phyloP scores from a whole-genome alignment of 2,329 filamentous ascomycete species.

The Phialophora verrucosa region DNA sequence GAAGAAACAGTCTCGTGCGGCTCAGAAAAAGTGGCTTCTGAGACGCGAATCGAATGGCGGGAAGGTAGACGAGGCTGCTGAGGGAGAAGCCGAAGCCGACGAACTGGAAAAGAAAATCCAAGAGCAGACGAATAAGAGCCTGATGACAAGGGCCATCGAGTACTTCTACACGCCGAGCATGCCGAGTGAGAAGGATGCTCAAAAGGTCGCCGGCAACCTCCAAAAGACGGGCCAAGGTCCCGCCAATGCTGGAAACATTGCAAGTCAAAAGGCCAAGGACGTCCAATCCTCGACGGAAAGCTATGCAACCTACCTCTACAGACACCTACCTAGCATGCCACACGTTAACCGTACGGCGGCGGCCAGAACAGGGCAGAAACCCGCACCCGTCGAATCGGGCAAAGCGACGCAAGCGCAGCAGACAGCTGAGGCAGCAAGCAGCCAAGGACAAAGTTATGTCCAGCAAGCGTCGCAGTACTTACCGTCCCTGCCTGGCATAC shows the following conservation, averaged over 20 bases:
- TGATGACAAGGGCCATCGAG: slow-evolving; percentile 38
- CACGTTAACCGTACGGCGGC: slow-evolving; percentile 25
- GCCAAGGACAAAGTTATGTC: slow-evolving; percentile 34
- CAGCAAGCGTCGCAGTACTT: slow-evolving; percentile 37
- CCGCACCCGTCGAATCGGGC: slow-evolving; percentile 21
- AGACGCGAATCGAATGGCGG: slow-evolving; percentile 36
- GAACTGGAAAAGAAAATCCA: slow-evolving; percentile 39
- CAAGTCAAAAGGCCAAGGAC: slow-evolving; percentile 29
- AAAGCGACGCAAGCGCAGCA: slow-evolving; percentile 23
- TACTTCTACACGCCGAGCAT: slow-evolving; percentile 39
- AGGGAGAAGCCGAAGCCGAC: slow-evolving; percentile 39
- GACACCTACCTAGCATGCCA: slow-evolving; percentile 37
- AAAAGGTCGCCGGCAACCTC: slow-evolving; percentile 31
- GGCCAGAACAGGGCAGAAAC: slow-evolving; percentile 19
- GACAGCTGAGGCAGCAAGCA: slow-evolving; percentile 9
- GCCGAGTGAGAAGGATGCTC: slow-evolving; percentile 37
- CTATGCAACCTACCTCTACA: slow-evolving; percentile 32
- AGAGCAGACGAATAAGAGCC: slow-evolving; percentile 40
- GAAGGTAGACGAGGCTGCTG: slow-evolving; percentile 39
- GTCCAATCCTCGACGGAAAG: slow-evolving; percentile 26
- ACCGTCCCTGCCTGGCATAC: slow-evolving; percentile 34
- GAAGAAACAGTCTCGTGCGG: slow-evolving; percentile 41
- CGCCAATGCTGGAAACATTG: slow-evolving; percentile 22
- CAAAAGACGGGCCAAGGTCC: slow-evolving; percentile 29
- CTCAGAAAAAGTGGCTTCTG: slow-evolving; percentile 36